phyloP scores from a whole-genome alignment of 805 yeast species.

The Saccharomycopsis fodiens region DNA sequence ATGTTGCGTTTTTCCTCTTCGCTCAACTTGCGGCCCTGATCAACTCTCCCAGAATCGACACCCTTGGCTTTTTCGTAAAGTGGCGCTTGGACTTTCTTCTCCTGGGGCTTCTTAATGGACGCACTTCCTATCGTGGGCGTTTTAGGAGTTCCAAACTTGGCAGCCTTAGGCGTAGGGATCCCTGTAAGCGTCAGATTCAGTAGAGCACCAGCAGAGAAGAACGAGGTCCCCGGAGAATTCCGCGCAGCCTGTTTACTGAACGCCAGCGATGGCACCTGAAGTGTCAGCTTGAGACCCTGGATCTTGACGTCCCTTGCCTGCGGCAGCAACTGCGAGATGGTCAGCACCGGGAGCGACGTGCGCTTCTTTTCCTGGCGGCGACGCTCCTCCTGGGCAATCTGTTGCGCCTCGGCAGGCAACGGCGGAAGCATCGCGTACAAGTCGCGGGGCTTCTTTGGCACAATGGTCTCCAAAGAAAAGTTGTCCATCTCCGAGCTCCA shows the following conservation, averaged over 20 bases:
- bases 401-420: not conserved
- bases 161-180: not conserved
- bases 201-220: not conserved
- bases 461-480: constrained; percentile 1
- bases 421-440: not conserved
- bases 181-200: constrained; percentile 23
- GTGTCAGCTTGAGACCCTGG: not conserved
- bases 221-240: not conserved
- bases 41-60: not conserved
- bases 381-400: not conserved
- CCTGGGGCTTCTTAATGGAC: not conserved
- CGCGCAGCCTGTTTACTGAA: not conserved
- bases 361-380: not conserved
- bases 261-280: not conserved
- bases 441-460: not conserved
- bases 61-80: not conserved
- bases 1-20: not conserved
- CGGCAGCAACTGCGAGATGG: not conserved
- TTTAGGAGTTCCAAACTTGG: not conserved
- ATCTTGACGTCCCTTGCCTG: not conserved
- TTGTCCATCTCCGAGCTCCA: not conserved
- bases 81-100: not conserved
- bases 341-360: not conserved
- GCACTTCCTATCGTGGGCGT: not conserved
- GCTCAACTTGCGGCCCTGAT: not conserved